These are phyloP conservation scores for Viola odorata DNA, from an alignment of 345 rosid genomes.

Conservation along the genomic window DNA sequence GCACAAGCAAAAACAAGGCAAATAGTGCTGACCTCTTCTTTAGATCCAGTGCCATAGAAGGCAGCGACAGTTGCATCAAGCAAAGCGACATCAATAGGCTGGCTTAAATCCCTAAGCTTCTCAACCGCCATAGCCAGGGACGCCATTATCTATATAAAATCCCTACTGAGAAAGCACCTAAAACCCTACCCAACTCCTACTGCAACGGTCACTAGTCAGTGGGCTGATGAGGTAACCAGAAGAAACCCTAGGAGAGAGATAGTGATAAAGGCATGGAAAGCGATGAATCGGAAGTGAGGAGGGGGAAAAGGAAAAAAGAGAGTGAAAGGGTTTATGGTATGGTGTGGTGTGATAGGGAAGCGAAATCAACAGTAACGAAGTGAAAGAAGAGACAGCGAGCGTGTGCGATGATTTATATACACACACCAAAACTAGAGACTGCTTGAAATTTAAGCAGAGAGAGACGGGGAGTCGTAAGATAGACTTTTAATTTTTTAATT, in stretches of 20 bases:
- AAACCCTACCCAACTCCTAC: conserved; percentile 2
- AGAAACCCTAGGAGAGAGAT: conserved; percentile 55
- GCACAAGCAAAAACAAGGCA: not conserved
- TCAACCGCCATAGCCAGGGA: conserved; percentile 82
- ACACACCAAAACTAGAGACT: conserved; percentile 29
- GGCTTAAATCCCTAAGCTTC: conserved; percentile 89
- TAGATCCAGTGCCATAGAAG: conserved; percentile 99
- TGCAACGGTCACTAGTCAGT: not conserved
- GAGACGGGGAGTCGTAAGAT: conserved; percentile 9
- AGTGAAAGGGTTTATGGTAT: conserved; percentile 6
- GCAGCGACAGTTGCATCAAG: conserved; percentile 98
- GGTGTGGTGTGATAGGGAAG: not conserved
- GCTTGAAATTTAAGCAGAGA: conserved; percentile 88
- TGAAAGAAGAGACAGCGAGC: conserved; percentile 1
- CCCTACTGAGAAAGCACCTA: conserved; percentile 2
- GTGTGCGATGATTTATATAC: conserved; percentile 11
- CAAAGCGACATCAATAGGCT: conserved; percentile 81
- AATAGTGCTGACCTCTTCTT: conserved; percentile 63
- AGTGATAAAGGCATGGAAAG: not conserved
- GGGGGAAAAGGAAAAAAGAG: not conserved
- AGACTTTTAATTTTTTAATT: no score
- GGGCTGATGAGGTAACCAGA: not conserved
- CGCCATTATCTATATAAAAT: conserved; percentile 5
- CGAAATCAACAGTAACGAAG: conserved; percentile 8
- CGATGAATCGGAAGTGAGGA: conserved; percentile 29